Conservation (phyloP, 257 asterid genomes). For the Solanum commersonii region DNA sequence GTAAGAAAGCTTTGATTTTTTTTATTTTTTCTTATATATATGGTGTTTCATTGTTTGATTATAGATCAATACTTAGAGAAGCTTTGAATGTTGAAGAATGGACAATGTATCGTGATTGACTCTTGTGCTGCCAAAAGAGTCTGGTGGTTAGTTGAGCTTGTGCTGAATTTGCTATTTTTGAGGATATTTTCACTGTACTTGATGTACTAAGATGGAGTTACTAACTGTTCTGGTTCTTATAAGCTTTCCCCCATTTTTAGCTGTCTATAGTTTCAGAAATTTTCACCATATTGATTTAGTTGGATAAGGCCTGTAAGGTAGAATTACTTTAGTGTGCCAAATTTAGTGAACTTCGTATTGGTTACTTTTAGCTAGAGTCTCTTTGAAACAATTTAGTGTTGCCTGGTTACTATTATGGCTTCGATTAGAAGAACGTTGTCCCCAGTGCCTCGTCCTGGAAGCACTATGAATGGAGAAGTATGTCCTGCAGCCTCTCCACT, state of each 20-base stretch:
- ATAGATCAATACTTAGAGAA: neutral
- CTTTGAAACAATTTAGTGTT: neutral
- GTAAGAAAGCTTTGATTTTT: neutral
- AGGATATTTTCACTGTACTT: neutral
- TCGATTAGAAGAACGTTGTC: constrained; percentile 61
- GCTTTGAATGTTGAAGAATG: neutral
- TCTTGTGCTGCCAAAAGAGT: neutral
- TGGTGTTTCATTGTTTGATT: neutral
- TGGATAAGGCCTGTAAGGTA: neutral
- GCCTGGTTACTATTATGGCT: constrained; percentile 35
- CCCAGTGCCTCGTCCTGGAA: constrained; percentile 50
- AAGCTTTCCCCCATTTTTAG: neutral
- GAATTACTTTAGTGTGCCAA: neutral
- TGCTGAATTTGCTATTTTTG: neutral
- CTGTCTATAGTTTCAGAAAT: neutral
- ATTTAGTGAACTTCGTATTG: neutral
- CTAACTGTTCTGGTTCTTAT: neutral
- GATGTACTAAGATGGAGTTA: neutral
- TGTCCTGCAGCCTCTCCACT: constrained; percentile 48
- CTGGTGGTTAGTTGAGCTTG: neutral
- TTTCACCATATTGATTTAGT: neutral
- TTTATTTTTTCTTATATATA: neutral
- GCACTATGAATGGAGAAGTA: constrained; percentile 42
- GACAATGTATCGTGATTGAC: neutral
- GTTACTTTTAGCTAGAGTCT: neutral